phyloP scores from a whole-genome alignment of 371 early-diverging fungal species.

The Apophysomyces trapeziformis region DNA sequence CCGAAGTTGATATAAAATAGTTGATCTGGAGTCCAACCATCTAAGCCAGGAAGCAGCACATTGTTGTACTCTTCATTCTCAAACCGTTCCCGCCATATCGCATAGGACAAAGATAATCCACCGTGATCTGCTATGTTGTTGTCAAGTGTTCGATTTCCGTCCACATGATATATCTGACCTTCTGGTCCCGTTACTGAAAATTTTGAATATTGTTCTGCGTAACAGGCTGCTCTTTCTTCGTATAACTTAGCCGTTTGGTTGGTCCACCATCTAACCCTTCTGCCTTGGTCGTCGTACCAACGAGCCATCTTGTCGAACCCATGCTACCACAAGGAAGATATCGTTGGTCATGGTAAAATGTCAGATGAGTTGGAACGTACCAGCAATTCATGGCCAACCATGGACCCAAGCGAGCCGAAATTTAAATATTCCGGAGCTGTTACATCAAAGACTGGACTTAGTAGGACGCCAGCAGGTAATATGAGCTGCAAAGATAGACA shows the following conservation, averaged over 20 bases:
- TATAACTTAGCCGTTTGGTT: constrained; percentile 52
- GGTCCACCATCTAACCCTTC: constrained; percentile 68
- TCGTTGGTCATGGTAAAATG: background rate
- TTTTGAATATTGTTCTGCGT: constrained; percentile 61
- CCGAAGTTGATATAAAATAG: constrained; percentile 64
- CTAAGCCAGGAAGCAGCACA: constrained; percentile 45
- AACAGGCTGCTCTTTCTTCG: constrained; percentile 59
- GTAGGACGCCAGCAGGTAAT: constrained; percentile 60
- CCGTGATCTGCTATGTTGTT: constrained; percentile 79
- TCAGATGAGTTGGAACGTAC: background rate
- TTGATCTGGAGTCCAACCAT: constrained; percentile 55
- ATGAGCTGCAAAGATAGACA: constrained; percentile 31
- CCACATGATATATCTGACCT: constrained; percentile 47
- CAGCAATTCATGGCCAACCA: constrained; percentile 19
- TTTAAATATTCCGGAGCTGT: constrained; percentile 40
- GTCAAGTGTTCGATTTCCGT: constrained; percentile 66
- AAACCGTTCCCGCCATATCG: constrained; percentile 42
- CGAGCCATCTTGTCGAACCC: constrained; percentile 64
- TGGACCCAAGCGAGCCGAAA: constrained; percentile 19
- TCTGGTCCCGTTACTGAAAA: constrained; percentile 51
- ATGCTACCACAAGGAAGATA: constrained; percentile 32
- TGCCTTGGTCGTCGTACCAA: constrained; percentile 53
- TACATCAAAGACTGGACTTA: constrained; percentile 52
- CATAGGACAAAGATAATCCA: constrained; percentile 48
- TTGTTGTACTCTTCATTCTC: constrained; percentile 26